A percentile compares a stretch with the other conserved stretches of the same genome.
Conservation (phyloP, 1,284 basidiomycete genomes). For the Cutaneotrichosporon curvatum region DNA sequence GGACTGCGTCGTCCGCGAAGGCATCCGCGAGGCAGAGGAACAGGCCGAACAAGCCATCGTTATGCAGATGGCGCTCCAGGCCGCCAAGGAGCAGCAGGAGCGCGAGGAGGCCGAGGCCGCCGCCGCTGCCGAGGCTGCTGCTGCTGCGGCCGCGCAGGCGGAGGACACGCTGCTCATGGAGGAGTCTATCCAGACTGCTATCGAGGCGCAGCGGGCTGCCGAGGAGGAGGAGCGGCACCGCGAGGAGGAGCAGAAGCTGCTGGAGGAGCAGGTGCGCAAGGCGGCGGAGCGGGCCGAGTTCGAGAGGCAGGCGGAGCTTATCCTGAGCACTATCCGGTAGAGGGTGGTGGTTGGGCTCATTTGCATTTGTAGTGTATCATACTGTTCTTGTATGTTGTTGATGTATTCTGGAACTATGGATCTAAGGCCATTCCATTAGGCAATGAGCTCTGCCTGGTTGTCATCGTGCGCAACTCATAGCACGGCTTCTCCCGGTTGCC, state of each 20-base stretch:
- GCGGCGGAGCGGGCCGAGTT: constrained; percentile 36
- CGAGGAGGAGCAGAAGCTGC: constrained; percentile 28
- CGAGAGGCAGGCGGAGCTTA: constrained; percentile 37
- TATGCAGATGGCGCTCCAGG: constrained; percentile 35
- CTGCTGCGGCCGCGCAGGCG: constrained; percentile 27
- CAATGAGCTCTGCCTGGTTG: too few relatives aligned
- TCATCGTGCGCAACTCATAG: too few relatives aligned
- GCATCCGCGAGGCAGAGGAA: constrained; percentile 36
- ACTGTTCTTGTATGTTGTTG: constrained; percentile 1
- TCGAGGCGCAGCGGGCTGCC: constrained; percentile 32
- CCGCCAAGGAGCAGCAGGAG: constrained; percentile 35
- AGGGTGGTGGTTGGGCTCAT: neutral
- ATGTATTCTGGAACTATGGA: neutral
- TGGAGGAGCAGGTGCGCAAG: constrained; percentile 34
- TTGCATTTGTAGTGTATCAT: neutral
- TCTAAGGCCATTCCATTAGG: too few relatives aligned
- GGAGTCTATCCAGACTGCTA: constrained; percentile 34
- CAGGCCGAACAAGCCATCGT: constrained; percentile 29
- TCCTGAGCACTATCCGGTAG: constrained; percentile 34
- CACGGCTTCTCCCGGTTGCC: too few relatives aligned
- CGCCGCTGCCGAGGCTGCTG: constrained; percentile 24
- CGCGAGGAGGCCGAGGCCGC: constrained; percentile 35
- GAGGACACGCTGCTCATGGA: constrained; percentile 41
- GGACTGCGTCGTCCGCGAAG: constrained; percentile 40
- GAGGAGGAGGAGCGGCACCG: constrained; percentile 35